Conservation (phyloP, 257 asterid species). For the Salvia hispanica region DNA sequence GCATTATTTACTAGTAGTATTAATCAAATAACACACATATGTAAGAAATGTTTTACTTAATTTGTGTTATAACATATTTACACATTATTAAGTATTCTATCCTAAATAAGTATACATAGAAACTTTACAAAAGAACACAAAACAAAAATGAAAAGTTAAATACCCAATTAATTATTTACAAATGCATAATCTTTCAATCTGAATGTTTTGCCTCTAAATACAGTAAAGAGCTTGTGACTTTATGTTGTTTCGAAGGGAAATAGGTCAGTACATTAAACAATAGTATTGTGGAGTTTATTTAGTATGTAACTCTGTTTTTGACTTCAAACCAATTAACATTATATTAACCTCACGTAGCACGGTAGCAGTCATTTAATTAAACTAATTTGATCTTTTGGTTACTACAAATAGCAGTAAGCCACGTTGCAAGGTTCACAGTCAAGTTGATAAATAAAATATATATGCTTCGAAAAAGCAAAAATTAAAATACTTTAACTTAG, state of each 20-base stretch:
- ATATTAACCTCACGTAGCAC: neutral
- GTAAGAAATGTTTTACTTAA: too few species aligned
- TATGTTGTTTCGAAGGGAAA: neutral
- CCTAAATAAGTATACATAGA: too few species aligned
- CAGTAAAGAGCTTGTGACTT: neutral
- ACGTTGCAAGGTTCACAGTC: neutral
- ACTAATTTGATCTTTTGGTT: neutral
- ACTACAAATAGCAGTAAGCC: neutral
- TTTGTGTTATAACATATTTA: too few species aligned
- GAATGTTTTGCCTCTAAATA: too few species aligned
- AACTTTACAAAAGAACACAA: too few species aligned
- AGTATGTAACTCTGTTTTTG: neutral
- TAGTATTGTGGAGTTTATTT: neutral
- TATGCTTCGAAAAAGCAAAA: neutral
- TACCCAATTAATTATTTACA: too few species aligned
- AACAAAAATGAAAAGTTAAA: too few species aligned
- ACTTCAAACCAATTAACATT: neutral
- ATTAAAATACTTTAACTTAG: neutral
- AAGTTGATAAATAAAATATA: slow-evolving; percentile 3
- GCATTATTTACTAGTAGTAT: too few species aligned
- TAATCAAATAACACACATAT: too few species aligned
- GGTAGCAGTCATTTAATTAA: neutral
- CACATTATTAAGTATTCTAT: too few species aligned
- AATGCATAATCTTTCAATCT: too few species aligned
- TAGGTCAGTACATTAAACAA: neutral